Base-by-base conservation (phyloP, 2,329 filamentous ascomycete genomes). In the Tolypocladium sp. region DNA sequence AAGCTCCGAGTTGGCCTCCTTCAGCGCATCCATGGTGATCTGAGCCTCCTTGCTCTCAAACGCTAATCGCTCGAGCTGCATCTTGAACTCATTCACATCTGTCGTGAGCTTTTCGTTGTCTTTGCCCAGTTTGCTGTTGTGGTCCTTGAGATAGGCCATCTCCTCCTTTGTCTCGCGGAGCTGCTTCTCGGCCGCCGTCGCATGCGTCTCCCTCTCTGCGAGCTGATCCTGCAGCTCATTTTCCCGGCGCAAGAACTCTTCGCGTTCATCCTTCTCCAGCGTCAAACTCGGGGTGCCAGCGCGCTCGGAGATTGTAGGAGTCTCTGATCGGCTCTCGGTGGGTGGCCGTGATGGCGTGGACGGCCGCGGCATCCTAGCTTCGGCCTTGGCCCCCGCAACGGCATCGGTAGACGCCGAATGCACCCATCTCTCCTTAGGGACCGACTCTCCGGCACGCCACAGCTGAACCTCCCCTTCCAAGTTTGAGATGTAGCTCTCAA, bases 191-290 rank as follows among this genome's bases (percentile, higher is more conserved):
- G 88, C 85, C 35, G 87, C 82, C 9, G 87, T 86, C 49, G 95
- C 87, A 64, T 89, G 86, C 3, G 89, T 87, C 74, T 99, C 94
- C 75, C 88, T 94, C 74, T 99, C 94, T 2, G 94, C 88, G 58
- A 99, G 83, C 76, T 97, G 93, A 71, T 99, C 94, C 72, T 97
- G 94, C 49, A 99, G 82, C 72, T 99, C 94, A 68, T 99, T 99
- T 73, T 99, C 94, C 58, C 94, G 86, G 67, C 91, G 85, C 64
- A 99, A 74, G 69, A 97, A 99, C 71, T 99, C 94, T 68, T 99
- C 94, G 61, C 92, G 88, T 76, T 99, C 94, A 66, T 99, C 94
- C 76, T 96, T 97, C 59, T 99, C 94, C 61, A 97, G 79, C 44
- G 91, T 85, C 64, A 97, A 79, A 69, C 90, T 92, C 3, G 93